phyloP scores from a whole-genome alignment of 805 yeast species.

The Saccharomycopsis olivae region DNA sequence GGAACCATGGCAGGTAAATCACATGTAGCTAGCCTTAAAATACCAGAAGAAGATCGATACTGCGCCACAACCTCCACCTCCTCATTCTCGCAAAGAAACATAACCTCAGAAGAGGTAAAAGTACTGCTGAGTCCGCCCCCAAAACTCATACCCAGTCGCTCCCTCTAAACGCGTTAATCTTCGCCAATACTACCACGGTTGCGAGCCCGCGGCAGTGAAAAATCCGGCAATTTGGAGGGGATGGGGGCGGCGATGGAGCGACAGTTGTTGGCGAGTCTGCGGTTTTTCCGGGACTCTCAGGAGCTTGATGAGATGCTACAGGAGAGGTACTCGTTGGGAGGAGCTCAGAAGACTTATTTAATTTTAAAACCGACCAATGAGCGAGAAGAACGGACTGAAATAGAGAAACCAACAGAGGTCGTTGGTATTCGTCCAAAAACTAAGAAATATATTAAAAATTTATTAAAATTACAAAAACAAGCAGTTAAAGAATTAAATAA shows the following conservation, averaged over 20 bases:
- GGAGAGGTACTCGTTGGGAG: constrained; percentile 11
- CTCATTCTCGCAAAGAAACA: constrained; percentile 78
- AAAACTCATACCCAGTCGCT: too few relatives aligned
- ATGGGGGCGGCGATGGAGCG: too few relatives aligned
- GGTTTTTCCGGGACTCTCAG: constrained; percentile 11
- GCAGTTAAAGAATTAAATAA: not conserved
- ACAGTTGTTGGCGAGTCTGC: constrained; percentile 13
- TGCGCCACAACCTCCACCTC: constrained; percentile 40
- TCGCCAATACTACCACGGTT: too few relatives aligned
- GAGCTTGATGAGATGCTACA: constrained; percentile 16
- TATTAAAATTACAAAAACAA: not conserved
- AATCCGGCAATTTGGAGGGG: too few relatives aligned
- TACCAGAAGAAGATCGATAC: too few relatives aligned
- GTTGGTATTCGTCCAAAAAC: not conserved
- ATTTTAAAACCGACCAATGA: constrained; percentile 14
- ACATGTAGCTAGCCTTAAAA: too few relatives aligned
- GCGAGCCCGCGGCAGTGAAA: too few relatives aligned
- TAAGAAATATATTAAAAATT: not conserved
- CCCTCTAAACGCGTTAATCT: too few relatives aligned
- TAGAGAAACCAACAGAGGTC: not conserved
- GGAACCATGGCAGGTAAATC: constrained; percentile 59
- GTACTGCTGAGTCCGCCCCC: too few relatives aligned
- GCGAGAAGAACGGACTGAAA: not conserved
- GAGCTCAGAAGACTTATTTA: constrained; percentile 13
- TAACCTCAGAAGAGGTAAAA: constrained; percentile 68